Evolutionary conservation across 495 filamentous ascomycete genomes (phyloP), one percentile per base, ranked within the genome.

Genomic region (Neurospora intermedia): DNA sequence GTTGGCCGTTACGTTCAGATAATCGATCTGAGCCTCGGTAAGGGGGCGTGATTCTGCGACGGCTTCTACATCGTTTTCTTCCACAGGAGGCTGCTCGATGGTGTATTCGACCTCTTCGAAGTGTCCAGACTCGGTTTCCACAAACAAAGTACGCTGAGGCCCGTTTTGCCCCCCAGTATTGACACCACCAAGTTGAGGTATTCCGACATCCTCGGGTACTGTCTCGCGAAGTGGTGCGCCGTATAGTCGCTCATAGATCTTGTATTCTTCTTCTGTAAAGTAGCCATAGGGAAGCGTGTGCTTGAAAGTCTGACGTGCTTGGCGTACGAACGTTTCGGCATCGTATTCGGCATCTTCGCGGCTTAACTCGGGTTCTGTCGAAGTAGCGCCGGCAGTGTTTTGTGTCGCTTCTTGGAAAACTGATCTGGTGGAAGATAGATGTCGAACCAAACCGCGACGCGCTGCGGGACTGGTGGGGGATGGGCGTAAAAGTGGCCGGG

Each of bases 201-300:
- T 84, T 13, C 83, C 86, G 7, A 89, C 82, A 80, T 92, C 90
- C 45, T 88, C 87, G 10, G 85, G 83, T 41, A 75, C 80, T 8
- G 88, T 88, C 48, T 87, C 87, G 69, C 84, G 84, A 75, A 86
- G 79, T 35, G 87, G 93, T 74, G 83, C 86, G 1, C 95, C 96
- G 81, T 94, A 98, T 11, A 97, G 82, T 73, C 93, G 86, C 72
- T 91, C 89, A 78, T 97, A 98, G 2, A 97, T 77, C 48, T 82
- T 81, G 66, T 91, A 90, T 78, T 97, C 94, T 40, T 90, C 85
- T 6, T 85, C 84, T 18, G 87, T 87, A 62, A 99, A 79, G 72
- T 91, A 87, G 18, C 87, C 90, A n/a, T 89, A 86, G 0, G 96
- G 96, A 11, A 98, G 81, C 2, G 85, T 89, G 75, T 96, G 89